Conservation (phyloP, 2,329 filamentous ascomycete genomes). For the Penicillium sp. region DNA sequence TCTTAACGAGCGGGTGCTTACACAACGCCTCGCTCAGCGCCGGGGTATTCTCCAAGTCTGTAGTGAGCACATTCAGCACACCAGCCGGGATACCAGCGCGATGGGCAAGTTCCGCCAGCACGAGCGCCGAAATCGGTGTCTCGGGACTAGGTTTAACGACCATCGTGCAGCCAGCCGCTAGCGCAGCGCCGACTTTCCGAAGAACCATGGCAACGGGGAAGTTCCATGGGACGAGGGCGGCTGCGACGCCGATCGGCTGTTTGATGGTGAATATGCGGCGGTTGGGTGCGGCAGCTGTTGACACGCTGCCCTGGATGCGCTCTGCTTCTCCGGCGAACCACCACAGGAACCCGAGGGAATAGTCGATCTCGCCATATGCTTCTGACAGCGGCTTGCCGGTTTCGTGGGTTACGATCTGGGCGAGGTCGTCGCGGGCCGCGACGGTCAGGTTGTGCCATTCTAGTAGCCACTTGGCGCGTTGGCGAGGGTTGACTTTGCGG, state of each 20-base stretch:
- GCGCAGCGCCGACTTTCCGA: conserved; percentile 64
- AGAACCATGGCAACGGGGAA: conserved; percentile 67
- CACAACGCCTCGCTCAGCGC: conserved; percentile 48
- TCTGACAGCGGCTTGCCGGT: conserved; percentile 58
- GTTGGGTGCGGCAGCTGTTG: conserved; percentile 58
- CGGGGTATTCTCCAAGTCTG: conserved; percentile 40
- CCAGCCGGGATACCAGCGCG: conserved; percentile 58
- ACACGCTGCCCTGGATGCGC: conserved; percentile 61
- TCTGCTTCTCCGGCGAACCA: conserved; percentile 63
- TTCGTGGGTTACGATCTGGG: conserved; percentile 61
- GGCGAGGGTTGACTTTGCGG: conserved; percentile 58
- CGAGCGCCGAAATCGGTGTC: conserved; percentile 57
- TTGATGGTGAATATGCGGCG: conserved; percentile 70
- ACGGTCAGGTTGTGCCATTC: conserved; percentile 65
- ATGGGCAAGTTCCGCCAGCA: conserved; percentile 52
- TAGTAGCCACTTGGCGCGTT: conserved; percentile 60
- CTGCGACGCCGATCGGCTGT: conserved; percentile 67
- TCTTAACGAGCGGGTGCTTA: conserved; percentile 58
- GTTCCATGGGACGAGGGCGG: conserved; percentile 70
- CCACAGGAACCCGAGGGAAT: conserved; percentile 52
- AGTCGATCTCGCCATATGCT: conserved; percentile 55
- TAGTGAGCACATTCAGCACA: conserved; percentile 61
- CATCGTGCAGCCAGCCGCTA: conserved; percentile 73
- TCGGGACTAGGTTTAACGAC: conserved; percentile 70
- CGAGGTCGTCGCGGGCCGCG: conserved; percentile 60